Conservation (phyloP, 164 flowering plant genomes). For the Macadamia tetraphylla region DNA sequence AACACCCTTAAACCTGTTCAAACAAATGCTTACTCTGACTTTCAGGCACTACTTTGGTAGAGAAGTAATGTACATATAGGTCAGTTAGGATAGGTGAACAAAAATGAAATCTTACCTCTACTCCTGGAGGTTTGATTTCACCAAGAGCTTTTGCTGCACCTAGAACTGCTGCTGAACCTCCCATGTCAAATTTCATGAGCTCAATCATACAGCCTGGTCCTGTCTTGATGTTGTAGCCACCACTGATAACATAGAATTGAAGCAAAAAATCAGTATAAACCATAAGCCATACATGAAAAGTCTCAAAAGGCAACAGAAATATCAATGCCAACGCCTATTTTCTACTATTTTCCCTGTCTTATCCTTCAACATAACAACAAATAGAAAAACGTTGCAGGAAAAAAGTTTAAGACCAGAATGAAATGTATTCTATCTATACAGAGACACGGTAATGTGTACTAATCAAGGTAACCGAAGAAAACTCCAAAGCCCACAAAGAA, state of each 20-base stretch:
- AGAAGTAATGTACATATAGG: neutral
- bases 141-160: constrained; percentile 98
- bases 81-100: too few species aligned
- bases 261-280: constrained; percentile 3
- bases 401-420: neutral
- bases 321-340: neutral
- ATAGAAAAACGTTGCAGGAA: neutral
- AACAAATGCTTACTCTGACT: neutral
- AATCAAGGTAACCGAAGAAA: neutral
- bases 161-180: constrained; percentile 94
- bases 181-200: constrained; percentile 96
- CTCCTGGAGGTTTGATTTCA: constrained; percentile 88
- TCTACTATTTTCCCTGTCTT: neutral
- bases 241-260: constrained; percentile 41
- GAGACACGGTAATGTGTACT: neutral
- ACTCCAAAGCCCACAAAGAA: too few species aligned
- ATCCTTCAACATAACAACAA: neutral
- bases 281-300: neutral
- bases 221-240: constrained; percentile 98
- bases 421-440: neutral
- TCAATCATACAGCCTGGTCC: constrained; percentile 91
- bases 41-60: neutral
- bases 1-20: neutral
- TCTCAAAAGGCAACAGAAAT: neutral
- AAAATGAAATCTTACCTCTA: constrained; percentile 52